phyloP scores from a whole-genome alignment of 768 basidiomycete genomes.

The Xerocomus potaroensis region DNA sequence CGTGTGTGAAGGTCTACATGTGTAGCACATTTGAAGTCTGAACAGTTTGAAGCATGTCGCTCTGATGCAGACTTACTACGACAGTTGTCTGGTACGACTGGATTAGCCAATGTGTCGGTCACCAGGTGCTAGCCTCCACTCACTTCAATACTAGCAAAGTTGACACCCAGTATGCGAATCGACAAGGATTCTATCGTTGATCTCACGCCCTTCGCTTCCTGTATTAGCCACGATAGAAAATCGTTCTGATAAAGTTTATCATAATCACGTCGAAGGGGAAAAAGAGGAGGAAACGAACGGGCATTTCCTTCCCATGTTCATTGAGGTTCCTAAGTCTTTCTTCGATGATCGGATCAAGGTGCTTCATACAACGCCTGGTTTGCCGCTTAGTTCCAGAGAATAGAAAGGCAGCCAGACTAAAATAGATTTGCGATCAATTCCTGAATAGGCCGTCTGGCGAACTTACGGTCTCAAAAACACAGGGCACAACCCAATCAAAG shows the following conservation, averaged over 20 bases:
- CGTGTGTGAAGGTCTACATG: conserved; percentile 28
- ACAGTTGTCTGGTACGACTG: background rate
- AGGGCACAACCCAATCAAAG: background rate
- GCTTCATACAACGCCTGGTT: conserved; percentile 5
- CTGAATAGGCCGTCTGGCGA: background rate
- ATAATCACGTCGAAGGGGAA: background rate
- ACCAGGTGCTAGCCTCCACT: too few relatives aligned
- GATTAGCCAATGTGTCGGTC: background rate
- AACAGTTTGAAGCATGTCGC: background rate
- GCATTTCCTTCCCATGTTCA: conserved; percentile 23
- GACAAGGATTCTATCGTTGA: conserved; percentile 17
- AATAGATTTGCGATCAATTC: background rate
- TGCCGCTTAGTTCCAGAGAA: conserved; percentile 1
- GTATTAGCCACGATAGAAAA: conserved; percentile 31
- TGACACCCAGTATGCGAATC: conserved; percentile 4
- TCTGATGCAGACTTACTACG: conserved; percentile 18
- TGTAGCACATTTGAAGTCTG: too few relatives aligned
- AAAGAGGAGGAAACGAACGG: background rate
- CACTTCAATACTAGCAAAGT: conserved; percentile 20
- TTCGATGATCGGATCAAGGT: conserved; percentile 28
- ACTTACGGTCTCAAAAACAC: background rate
- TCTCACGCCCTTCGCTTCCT: conserved; percentile 16
- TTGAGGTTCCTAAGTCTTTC: conserved; percentile 21
- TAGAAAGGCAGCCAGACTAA: conserved; percentile 15
- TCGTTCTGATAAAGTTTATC: conserved; percentile 21